Conservation (phyloP, 1,139 yeast species). For the Lizanozyma gosingica region DNA sequence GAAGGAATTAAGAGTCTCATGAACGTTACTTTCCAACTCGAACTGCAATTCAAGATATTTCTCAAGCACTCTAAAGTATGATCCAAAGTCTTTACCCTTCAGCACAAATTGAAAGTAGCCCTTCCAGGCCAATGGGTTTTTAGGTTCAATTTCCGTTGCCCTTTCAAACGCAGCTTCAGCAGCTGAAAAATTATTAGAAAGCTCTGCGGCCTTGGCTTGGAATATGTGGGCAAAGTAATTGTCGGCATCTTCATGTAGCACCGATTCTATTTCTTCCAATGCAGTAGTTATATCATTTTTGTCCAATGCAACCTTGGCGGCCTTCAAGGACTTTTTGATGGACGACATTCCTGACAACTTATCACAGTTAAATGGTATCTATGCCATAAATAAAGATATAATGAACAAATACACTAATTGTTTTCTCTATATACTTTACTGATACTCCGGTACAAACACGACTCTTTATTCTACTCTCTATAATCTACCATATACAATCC, state of each 20-base stretch:
- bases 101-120: constrained; percentile 48
- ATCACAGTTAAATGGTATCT: background rate
- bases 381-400: too few species aligned
- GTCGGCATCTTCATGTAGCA: constrained; percentile 42
- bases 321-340: constrained; percentile 41
- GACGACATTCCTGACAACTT: constrained; percentile 9
- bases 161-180: constrained; percentile 43
- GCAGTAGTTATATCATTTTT: constrained; percentile 52
- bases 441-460: too few species aligned
- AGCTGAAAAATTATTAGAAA: constrained; percentile 25
- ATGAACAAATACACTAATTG: background rate
- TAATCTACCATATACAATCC: too few species aligned
- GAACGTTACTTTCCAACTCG: constrained; percentile 25
- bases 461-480: too few species aligned
- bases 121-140: constrained; percentile 67
- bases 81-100: constrained; percentile 25
- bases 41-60: constrained; percentile 28
- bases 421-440: background rate
- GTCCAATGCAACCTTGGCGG: constrained; percentile 51
- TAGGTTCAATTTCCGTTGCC: constrained; percentile 51
- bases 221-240: constrained; percentile 62
- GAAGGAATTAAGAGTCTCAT: constrained; percentile 41
- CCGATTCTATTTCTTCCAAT: constrained; percentile 41
- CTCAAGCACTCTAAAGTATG: constrained; percentile 41
- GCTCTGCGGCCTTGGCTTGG: constrained; percentile 49